phyloP scores from a whole-genome alignment of 2,329 filamentous ascomycete genomes.

The Aspergillus chevalieri region DNA sequence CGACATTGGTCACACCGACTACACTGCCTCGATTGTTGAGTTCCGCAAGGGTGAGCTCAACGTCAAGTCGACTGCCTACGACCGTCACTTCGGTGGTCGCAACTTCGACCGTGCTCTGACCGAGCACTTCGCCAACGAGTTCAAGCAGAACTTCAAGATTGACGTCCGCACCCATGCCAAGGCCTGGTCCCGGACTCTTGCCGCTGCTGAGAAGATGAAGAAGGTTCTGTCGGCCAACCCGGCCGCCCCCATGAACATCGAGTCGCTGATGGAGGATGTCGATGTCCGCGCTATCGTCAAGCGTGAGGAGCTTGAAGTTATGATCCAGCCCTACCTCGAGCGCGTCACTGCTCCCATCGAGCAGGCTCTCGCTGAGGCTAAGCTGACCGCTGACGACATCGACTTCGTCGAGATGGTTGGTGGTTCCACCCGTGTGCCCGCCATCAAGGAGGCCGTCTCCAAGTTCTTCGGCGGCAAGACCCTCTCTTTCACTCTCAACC shows the following conservation, averaged over 20 bases:
- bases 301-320: constrained; percentile 85
- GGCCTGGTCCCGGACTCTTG: constrained; percentile 77
- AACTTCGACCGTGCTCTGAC: constrained; percentile 94
- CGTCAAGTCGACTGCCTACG: constrained; percentile 86
- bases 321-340: constrained; percentile 76
- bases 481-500: constrained; percentile 94
- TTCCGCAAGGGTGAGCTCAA: constrained; percentile 95
- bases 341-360: constrained; percentile 70
- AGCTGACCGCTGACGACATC: constrained; percentile 85
- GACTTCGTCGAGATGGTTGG: constrained; percentile 90
- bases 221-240: constrained; percentile 96
- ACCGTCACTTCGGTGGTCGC: constrained; percentile 93
- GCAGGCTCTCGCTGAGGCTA: constrained; percentile 88
- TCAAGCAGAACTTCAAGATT: constrained; percentile 96
- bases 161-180: constrained; percentile 88
- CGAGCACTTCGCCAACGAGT: constrained; percentile 91
- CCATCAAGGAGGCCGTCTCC: constrained; percentile 84
- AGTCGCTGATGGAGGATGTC: constrained; percentile 97
- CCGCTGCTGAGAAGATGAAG: constrained; percentile 94
- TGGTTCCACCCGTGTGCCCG: constrained; percentile 86
- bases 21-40: constrained; percentile 88
- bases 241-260: constrained; percentile 86
- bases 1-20: constrained; percentile 95
- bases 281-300: constrained; percentile 87
- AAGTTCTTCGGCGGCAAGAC: constrained; percentile 78